phyloP scores from a whole-genome alignment of 2,329 filamentous ascomycete species.

The Plenodomus tracheiphilus region DNA sequence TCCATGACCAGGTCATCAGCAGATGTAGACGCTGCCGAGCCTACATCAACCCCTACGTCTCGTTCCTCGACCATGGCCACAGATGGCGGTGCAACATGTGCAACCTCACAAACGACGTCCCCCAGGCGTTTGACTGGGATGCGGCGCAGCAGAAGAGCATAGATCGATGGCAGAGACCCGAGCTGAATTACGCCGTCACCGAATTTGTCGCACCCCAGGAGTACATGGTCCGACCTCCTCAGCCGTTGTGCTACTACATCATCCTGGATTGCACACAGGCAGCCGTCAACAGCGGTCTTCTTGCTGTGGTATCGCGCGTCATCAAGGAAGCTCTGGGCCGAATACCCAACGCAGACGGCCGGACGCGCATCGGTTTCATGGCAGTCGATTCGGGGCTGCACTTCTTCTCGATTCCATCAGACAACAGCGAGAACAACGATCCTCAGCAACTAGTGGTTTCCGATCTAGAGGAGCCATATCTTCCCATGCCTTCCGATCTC shows the following conservation, averaged over 20 bases:
- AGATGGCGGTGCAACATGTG: slow-evolving; percentile 99
- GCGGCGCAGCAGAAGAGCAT: slow-evolving; percentile 86
- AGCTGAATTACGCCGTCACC: slow-evolving; percentile 94
- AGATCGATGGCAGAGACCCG: slow-evolving; percentile 87
- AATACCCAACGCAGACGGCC: slow-evolving; percentile 96
- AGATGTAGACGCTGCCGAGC: slow-evolving; percentile 93
- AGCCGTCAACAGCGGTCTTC: slow-evolving; percentile 79
- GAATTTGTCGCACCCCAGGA: slow-evolving; percentile 98
- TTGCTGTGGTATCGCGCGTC: slow-evolving; percentile 89
- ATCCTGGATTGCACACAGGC: slow-evolving; percentile 46
- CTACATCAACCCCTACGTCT: slow-evolving; percentile 91
- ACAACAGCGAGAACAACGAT: slow-evolving; percentile 81
- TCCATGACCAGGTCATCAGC: slow-evolving; percentile 96
- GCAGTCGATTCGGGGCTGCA: slow-evolving; percentile 93
- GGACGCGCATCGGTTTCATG: slow-evolving; percentile 91
- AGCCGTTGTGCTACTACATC: slow-evolving; percentile 60
- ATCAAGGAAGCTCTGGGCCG: slow-evolving; percentile 93
- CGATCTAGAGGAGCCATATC: slow-evolving; percentile 93
- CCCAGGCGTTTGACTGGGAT: slow-evolving; percentile 99
- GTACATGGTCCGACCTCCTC: slow-evolving; percentile 98
- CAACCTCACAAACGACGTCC: slow-evolving; percentile 96
- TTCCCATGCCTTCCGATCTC: slow-evolving; percentile 90
- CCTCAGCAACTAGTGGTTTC: slow-evolving; percentile 92
- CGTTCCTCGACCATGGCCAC: slow-evolving; percentile 95
- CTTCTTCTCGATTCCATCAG: slow-evolving; percentile 93